Conservation (phyloP, 192 early-diverging fungal genomes). For the Radiomyces spectabilis region DNA sequence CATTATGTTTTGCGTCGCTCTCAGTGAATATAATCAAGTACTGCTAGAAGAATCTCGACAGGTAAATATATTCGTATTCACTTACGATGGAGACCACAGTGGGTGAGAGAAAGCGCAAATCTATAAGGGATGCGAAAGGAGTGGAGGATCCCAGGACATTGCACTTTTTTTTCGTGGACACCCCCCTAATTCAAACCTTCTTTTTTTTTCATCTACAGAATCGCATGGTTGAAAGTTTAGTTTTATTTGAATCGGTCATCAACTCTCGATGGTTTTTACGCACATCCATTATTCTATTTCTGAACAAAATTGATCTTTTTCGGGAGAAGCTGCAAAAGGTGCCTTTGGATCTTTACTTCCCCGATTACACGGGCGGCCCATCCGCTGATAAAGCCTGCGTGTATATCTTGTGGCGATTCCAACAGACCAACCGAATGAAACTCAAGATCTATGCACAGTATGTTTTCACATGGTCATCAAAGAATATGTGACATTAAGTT, state of each 20-base stretch:
- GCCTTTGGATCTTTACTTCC: constrained; percentile 77
- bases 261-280: constrained; percentile 91
- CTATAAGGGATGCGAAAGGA: not conserved
- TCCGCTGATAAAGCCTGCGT: constrained; percentile 77
- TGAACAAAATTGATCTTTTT: constrained; percentile 93
- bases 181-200: no score
- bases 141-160: not conserved
- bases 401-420: constrained; percentile 85
- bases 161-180: no score
- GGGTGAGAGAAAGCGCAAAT: no score
- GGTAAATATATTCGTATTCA: constrained; percentile 24
- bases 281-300: constrained; percentile 86
- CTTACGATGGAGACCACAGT: not conserved
- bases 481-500: not conserved
- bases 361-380: constrained; percentile 76
- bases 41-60: constrained; percentile 76
- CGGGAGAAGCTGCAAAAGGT: constrained; percentile 69
- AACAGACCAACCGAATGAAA: constrained; percentile 75
- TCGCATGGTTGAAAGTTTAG: constrained; percentile 86
- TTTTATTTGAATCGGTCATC: constrained; percentile 85
- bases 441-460: constrained; percentile 81
- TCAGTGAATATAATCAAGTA: constrained; percentile 92
- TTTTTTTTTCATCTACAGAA: constrained; percentile 47
- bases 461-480: constrained; percentile 1
- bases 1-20: constrained; percentile 89